phyloP scores from a whole-genome alignment of 2,329 filamentous ascomycete species.

The Colletotrichum cereale region DNA sequence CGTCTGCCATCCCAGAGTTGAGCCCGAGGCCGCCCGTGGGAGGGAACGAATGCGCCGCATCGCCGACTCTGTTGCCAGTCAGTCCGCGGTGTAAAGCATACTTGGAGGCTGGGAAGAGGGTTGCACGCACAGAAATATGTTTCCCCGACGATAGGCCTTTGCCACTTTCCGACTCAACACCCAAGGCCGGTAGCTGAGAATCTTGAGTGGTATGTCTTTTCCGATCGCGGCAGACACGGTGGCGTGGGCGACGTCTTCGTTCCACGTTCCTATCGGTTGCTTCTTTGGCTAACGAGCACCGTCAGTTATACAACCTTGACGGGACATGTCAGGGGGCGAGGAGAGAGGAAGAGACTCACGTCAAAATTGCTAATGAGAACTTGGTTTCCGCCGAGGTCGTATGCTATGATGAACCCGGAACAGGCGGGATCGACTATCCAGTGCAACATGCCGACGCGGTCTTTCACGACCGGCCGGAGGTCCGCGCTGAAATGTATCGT shows the following conservation, averaged over 20 bases:
- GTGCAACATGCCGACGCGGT: slow-evolving; percentile 57
- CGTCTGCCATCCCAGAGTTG: slow-evolving; percentile 50
- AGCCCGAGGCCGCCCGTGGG: slow-evolving; percentile 50
- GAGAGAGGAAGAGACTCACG: too few species aligned
- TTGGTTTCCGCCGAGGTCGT: slow-evolving; percentile 55
- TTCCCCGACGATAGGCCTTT: slow-evolving; percentile 50
- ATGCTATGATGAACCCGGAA: slow-evolving; percentile 59
- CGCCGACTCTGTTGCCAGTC: slow-evolving; percentile 44
- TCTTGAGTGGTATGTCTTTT: slow-evolving; percentile 50
- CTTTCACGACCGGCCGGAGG: slow-evolving; percentile 51
- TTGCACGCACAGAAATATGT: slow-evolving; percentile 54
- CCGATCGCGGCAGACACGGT: slow-evolving; percentile 50
- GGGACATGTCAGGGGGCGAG: neutral
- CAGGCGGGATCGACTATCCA: slow-evolving; percentile 58
- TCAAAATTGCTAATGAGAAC: slow-evolving; percentile 60
- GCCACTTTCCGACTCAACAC: slow-evolving; percentile 56
- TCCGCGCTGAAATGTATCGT: slow-evolving; percentile 59
- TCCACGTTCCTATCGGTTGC: slow-evolving; percentile 52
- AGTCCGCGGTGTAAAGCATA: neutral
- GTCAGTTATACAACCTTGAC: neutral
- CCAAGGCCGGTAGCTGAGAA: slow-evolving; percentile 57
- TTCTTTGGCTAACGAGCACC: slow-evolving; percentile 45
- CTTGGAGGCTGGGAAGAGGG: neutral
- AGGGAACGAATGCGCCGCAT: slow-evolving; percentile 51
- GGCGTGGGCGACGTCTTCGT: slow-evolving; percentile 49